These are phyloP conservation scores for Pythium rhizo-oryzae DNA, from an alignment of 352 stramenopile genomes.

Conservation along the genomic window DNA sequence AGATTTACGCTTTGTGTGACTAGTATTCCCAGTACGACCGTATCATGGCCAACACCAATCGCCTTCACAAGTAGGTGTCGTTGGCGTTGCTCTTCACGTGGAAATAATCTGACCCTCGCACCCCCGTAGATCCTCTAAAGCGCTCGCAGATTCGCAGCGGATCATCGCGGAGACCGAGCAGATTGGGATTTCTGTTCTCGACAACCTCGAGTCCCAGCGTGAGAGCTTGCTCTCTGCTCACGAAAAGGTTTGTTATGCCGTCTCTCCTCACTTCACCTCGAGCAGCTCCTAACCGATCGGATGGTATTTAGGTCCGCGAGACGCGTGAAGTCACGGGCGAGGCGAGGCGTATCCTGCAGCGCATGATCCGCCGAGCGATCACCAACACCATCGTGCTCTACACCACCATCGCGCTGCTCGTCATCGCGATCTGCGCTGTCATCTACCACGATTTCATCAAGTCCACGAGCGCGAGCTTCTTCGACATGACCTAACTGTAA, in stretches of 20 bases:
- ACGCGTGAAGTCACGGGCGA: constrained; percentile 73
- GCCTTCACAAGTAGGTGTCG: constrained; percentile 47
- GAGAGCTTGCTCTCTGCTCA: constrained; percentile 70
- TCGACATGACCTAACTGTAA: constrained; percentile 17
- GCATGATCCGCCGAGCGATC: constrained; percentile 76
- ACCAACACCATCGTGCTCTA: constrained; percentile 84
- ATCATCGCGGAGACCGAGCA: constrained; percentile 36
- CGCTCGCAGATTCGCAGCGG: constrained; percentile 38
- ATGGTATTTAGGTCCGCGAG: constrained; percentile 53
- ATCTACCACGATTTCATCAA: constrained; percentile 83
- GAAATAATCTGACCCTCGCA: background rate
- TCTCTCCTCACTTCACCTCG: background rate
- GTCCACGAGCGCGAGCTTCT: constrained; percentile 15
- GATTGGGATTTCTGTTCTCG: constrained; percentile 64
- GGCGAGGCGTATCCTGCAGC: constrained; percentile 65
- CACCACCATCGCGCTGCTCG: constrained; percentile 70
- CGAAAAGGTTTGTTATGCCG: constrained; percentile 49
- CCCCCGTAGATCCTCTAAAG: constrained; percentile 51
- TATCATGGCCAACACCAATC: constrained; percentile 66
- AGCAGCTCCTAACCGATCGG: background rate
- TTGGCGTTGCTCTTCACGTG: background rate
- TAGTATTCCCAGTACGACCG: constrained; percentile 73
- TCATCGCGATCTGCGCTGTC: constrained; percentile 70
- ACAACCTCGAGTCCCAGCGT: constrained; percentile 68
- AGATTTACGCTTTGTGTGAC: background rate